Percentiles rank a stretch among this genome's conserved stretches.
phyloP scores from a whole-genome alignment of 2,329 filamentous ascomycete genomes.

The Arthrobotrys iridis region DNA sequence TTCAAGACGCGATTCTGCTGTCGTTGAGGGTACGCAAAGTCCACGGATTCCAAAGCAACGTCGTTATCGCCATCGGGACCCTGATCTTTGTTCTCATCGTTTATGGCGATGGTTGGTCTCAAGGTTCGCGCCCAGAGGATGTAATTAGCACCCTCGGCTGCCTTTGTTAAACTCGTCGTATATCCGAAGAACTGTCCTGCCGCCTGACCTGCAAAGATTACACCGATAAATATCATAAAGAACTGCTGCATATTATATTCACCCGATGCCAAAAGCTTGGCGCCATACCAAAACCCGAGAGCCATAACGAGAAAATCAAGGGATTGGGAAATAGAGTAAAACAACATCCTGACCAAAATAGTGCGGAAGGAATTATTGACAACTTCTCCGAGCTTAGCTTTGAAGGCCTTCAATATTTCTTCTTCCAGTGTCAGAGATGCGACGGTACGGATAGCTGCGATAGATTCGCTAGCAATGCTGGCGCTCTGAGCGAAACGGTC shows the following conservation, averaged over 20 bases:
- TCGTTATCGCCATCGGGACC: conserved; percentile 58
- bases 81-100: conserved; percentile 33
- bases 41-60: conserved; percentile 61
- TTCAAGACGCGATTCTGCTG: conserved; percentile 63
- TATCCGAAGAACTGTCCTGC: conserved; percentile 50
- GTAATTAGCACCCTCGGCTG: conserved; percentile 58
- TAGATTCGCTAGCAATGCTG: conserved; percentile 66
- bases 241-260: conserved; percentile 71
- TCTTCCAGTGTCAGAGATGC: conserved; percentile 65
- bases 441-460: conserved; percentile 66
- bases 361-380: conserved; percentile 36
- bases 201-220: conserved; percentile 45
- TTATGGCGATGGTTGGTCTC: conserved; percentile 59
- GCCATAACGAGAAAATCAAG: conserved; percentile 71
- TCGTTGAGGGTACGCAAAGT: conserved; percentile 63
- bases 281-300: conserved; percentile 73
- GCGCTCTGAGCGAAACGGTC: conserved; percentile 65
- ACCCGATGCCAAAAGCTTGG: conserved; percentile 65
- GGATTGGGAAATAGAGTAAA: conserved; percentile 71
- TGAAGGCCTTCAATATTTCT: conserved; percentile 59
- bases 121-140: conserved; percentile 59
- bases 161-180: conserved; percentile 44
- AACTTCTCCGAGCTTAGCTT: conserved; percentile 28
- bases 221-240: conserved; percentile 64
- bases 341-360: conserved; percentile 36